Evolutionary conservation across 129 eudicot species (phyloP).

Genomic region (Chrysanthemum makinoi): DNA sequence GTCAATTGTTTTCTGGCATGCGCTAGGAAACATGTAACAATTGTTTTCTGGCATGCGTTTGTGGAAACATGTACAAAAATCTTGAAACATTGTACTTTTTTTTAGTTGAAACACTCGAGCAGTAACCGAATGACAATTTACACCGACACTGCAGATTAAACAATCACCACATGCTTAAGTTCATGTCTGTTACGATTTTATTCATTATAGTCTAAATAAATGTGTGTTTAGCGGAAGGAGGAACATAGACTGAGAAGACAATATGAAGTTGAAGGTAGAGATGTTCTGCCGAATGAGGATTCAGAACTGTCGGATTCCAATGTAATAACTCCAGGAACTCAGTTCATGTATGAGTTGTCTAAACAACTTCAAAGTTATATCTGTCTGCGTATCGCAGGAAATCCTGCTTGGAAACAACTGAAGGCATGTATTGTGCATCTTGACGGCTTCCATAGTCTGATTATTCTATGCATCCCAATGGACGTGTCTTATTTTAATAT

Average conservation of each 20-base stretch:
- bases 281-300: conserved; percentile 35
- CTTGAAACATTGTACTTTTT: no score
- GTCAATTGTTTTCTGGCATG: no score
- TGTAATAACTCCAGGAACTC: conserved; percentile 59
- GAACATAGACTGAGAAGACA: conserved; percentile 36
- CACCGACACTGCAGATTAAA: not conserved
- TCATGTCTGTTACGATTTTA: not conserved
- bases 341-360: conserved; percentile 47
- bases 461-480: not conserved
- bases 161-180: not conserved
- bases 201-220: not conserved
- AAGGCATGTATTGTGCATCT: conserved; percentile 25
- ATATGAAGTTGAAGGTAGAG: conserved; percentile 40
- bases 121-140: no score
- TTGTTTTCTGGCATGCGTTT: no score
- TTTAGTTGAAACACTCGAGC: no score
- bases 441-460: not conserved
- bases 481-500: not conserved
- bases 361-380: conserved; percentile 42
- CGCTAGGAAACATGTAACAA: no score
- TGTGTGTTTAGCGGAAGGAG: conserved; percentile 35
- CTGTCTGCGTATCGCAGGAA: conserved; percentile 16
- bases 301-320: conserved; percentile 50
- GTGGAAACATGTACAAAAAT: no score
- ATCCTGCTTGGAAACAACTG: conserved; percentile 41